phyloP scores from a whole-genome alignment of 1,284 basidiomycete species.

The Malassezia yamatoensis region DNA sequence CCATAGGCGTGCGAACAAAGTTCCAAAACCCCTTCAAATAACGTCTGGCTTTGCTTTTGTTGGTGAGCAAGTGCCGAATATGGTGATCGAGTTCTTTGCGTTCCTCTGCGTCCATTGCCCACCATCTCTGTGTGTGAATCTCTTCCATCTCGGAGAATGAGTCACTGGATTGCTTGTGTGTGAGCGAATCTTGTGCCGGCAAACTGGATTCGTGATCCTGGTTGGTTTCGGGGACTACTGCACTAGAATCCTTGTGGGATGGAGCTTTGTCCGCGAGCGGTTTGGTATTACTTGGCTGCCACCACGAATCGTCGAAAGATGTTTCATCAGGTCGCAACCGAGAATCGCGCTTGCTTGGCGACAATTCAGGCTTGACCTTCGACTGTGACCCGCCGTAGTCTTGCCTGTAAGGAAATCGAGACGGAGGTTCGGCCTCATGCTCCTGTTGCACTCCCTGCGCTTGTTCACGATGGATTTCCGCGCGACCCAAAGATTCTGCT shows the following conservation, averaged over 20 bases:
- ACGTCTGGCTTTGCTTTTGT: slow-evolving; percentile 54
- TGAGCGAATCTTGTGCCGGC: slow-evolving; percentile 9
- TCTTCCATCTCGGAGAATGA: slow-evolving; percentile 21
- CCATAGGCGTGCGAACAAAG: slow-evolving; percentile 40
- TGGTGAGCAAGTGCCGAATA: slow-evolving; percentile 65
- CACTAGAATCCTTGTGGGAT: background rate
- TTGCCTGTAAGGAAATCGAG: background rate
- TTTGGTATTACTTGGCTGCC: background rate
- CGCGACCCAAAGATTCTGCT: background rate
- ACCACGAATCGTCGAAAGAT: background rate
- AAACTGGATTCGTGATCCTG: background rate
- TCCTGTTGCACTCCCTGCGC: background rate
- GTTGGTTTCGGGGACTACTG: slow-evolving; percentile 12
- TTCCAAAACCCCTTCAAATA: slow-evolving; percentile 30
- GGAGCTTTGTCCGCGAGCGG: background rate
- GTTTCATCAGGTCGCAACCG: background rate
- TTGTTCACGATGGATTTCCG: background rate
- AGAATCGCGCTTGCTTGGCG: background rate
- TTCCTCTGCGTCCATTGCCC: slow-evolving; percentile 40
- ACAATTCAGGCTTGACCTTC: background rate
- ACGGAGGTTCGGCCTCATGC: background rate
- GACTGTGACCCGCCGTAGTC: background rate
- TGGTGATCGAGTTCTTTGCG: slow-evolving; percentile 58
- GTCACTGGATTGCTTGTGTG: slow-evolving; percentile 5
- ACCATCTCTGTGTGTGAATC: slow-evolving; percentile 35